phyloP scores from a whole-genome alignment of 306 rosid genomes.

The Ochetophila trinervis region DNA sequence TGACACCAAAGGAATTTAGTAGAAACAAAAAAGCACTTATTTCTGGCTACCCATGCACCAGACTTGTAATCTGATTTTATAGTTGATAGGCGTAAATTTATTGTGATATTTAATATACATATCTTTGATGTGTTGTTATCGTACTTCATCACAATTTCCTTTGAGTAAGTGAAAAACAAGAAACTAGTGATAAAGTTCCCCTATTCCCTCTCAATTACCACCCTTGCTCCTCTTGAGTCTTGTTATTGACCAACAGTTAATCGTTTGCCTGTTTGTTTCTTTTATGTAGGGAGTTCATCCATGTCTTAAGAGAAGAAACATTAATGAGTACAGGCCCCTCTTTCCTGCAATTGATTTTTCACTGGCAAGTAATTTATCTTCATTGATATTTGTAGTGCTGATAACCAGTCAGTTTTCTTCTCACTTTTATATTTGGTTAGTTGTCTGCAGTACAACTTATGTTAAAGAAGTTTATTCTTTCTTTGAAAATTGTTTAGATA shows the following conservation, averaged over 20 bases:
- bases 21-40: no score
- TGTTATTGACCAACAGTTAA: neutral
- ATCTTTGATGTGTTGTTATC: no score
- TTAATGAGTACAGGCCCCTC: conserved; percentile 58
- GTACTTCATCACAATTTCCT: no score
- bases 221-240: neutral
- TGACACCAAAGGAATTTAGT: no score
- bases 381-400: conserved; percentile 7
- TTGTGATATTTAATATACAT: no score
- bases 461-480: conserved; percentile 22
- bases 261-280: conserved; percentile 10
- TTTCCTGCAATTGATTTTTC: conserved; percentile 95
- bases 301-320: conserved; percentile 87
- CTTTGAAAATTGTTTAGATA: conserved; percentile 46
- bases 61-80: no score
- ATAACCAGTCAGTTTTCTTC: neutral
- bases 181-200: no score
- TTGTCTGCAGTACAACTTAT: conserved; percentile 15
- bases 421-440: conserved; percentile 20
- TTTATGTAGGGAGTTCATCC: conserved; percentile 83
- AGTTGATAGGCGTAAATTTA: no score
- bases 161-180: no score
- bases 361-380: conserved; percentile 45
- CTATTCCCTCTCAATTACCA: no score
- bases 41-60: no score